Evolutionary conservation across 345 rosid genomes (phyloP), one percentile per base, ranked within the genome.

Genomic region (Gossypium anomalum): DNA sequence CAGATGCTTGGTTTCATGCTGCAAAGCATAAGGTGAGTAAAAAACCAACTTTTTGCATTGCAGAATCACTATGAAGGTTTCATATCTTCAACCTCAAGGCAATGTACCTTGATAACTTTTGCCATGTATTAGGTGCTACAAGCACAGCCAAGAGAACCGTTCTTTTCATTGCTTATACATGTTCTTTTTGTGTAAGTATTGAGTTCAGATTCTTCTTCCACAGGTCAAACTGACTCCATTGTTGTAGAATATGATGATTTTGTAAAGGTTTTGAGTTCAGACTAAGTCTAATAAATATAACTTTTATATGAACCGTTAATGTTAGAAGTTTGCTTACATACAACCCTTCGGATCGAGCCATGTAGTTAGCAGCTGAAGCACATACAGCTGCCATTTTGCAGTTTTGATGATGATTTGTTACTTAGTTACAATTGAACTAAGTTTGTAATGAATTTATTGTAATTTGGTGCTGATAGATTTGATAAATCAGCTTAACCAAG

Each of bases 1-100:
- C 99, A 4, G 97, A 94, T 87, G 99, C 99, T 79, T 94, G 99
- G 99, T 93, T 94, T 86, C 89, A 91, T 57, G 98, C 97, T 74
- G 98, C 98, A 82, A 92, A 92, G 83, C 85, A 88, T 56, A 89
- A 87, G 93, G 98, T 89, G 67, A 65, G 85, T 77, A 68, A 51
- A 49, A 11, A 16, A 71, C 57, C 6, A 9, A 29, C 41, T 12
- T 16, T 25, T 17, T 63, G 11, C 55, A 45, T 47, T 29, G 52
- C 45, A 62, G n/a, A 43, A 22, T 14, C 38, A 13, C n/a, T 12
- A 1, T 13, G 7, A 25, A 59, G 9, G 17, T 59, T 7, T 59
- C 17, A 2, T 59, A 3, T 59, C 17, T 20, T 58, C 62, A 23
- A 58, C 10, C 7, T 17, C 9, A 52, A 70, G n/a, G 44, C 66